Conservation (phyloP, 306 rosid species). For the Cicer yamashitae region DNA sequence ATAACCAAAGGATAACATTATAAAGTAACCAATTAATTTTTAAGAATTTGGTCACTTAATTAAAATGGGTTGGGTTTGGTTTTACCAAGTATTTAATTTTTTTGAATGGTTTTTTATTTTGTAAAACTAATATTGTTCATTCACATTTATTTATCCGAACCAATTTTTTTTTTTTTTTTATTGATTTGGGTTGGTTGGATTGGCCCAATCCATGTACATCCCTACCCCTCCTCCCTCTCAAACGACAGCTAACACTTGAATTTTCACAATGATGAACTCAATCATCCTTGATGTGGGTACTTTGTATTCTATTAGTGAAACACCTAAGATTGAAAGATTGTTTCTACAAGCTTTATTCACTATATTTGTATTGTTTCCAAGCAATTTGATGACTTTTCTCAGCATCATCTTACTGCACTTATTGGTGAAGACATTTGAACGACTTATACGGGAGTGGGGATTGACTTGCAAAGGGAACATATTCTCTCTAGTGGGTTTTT, state of each 20-base stretch:
- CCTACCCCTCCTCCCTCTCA: neutral
- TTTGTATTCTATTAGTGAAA: slow-evolving; percentile 10
- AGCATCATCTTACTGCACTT: neutral
- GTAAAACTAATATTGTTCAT: no score
- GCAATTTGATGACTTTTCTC: neutral
- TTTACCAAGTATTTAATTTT: no score
- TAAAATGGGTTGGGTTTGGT: no score
- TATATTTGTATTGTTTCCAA: neutral
- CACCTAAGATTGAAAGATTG: neutral
- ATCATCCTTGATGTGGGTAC: neutral
- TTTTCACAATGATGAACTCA: neutral
- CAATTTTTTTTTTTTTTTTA: no score
- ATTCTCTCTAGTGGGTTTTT: no score
- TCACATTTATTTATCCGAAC: no score
- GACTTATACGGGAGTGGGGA: neutral
- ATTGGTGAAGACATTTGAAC: neutral
- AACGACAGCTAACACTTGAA: neutral
- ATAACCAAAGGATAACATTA: no score
- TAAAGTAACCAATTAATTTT: no score
- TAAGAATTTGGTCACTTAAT: no score
- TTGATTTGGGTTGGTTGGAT: no score
- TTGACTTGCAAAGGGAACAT: neutral
- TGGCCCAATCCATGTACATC: no score
- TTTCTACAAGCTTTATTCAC: neutral
- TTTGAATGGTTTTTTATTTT: no score